phyloP scores from a whole-genome alignment of 441 rosid genomes.

The Rhodomyrtus psidioides region DNA sequence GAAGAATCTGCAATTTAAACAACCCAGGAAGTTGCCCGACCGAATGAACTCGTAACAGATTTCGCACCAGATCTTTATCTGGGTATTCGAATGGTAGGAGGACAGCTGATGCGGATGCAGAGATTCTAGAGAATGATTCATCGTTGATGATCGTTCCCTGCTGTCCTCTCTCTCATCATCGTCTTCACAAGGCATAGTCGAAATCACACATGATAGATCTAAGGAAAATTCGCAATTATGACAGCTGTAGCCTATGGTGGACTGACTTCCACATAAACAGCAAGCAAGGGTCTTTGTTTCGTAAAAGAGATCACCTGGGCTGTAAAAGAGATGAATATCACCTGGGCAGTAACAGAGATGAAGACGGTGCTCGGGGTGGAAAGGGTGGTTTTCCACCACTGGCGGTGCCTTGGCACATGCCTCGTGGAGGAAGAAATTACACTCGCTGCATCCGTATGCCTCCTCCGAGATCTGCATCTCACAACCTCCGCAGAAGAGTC shows the following conservation, averaged over 20 bases:
- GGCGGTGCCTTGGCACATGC: neutral
- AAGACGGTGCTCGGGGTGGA: neutral
- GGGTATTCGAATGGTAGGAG: neutral
- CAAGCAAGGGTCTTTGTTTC: too few relatives aligned
- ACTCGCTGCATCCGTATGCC: neutral
- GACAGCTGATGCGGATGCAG: neutral
- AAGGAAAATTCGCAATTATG: neutral
- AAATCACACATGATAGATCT: neutral
- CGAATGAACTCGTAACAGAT: neutral
- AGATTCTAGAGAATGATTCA: neutral
- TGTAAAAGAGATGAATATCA: too few relatives aligned
- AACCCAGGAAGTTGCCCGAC: neutral
- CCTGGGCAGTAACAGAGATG: too few relatives aligned
- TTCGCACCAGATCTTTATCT: fast-evolving
- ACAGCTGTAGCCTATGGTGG: neutral
- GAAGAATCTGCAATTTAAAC: neutral
- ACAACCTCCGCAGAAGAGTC: neutral
- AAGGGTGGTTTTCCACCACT: neutral
- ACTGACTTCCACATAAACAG: too few relatives aligned
- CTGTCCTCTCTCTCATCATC: too few relatives aligned
- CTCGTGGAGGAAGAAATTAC: neutral
- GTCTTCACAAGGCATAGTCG: too few relatives aligned
- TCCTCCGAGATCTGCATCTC: neutral
- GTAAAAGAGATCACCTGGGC: too few relatives aligned
- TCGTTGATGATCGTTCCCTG: neutral